Evolutionary conservation across 2,329 filamentous ascomycete genomes (phyloP), one percentile per base, ranked within the genome.

Genomic region (Penicillium aurantiogriseum): DNA sequence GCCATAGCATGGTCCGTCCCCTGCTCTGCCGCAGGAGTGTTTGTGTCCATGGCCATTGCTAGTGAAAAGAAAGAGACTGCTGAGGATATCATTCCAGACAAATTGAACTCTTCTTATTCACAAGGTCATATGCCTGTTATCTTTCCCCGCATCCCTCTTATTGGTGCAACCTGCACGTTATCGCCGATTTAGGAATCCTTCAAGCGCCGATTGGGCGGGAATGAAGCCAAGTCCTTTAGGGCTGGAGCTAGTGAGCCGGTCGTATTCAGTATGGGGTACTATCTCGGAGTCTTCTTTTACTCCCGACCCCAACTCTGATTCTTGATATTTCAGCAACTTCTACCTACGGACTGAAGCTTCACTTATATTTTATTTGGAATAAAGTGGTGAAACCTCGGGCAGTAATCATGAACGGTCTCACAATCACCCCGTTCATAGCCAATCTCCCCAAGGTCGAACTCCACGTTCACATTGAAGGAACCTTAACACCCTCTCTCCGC

Each of bases 391-490:
- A n/a, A n/a, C n/a, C n/a, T 4, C 15, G 0, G 15, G 8, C 15
- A 29, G n/a, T 23, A 40, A 54, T 3, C 7, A 67, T 67, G 64
- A 64, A 67, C 42, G 62, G 62, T 19, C 59, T 67, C 6, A 19
- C 51, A 23, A 63, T 67, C 50, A 54, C 54, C 15, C 56, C 76
- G 15, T 76, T 76, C 56, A 72, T 77, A 38, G 57, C 64, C 1
- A 49, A 61, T 2, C 64, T 79, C 1, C 78, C 78, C 6, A 80
- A 80, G 53, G 73, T 79, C 25, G 78, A 80, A 60, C 75, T 80
- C 7, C 78, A 80, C 60, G 56, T 80, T 23, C 78, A 80, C 64
- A 77, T 80, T 49, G 79, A 80, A 69, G 78, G 78, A 7, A 79
- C 75, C 2, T 64, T 80, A n/a, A 73, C 69, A 1, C 74, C 77